Conservation (phyloP, 139 green algal genomes). For the Chlorella sp. region DNA sequence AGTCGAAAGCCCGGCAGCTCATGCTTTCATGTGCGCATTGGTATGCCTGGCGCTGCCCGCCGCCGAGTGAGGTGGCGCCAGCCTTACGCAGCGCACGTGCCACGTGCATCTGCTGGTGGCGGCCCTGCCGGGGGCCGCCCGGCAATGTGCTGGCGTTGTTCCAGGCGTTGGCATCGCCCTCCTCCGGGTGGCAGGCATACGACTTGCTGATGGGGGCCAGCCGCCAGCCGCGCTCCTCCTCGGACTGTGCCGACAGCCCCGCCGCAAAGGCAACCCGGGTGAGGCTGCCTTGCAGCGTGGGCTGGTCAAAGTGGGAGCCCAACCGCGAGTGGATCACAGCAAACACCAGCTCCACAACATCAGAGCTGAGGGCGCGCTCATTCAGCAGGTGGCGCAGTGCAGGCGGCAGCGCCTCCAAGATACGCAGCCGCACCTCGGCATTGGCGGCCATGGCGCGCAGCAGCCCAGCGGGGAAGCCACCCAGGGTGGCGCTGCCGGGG, state of each 20-base stretch:
- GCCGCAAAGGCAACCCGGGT: neutral
- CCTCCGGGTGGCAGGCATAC: neutral
- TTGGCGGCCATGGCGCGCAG: too few species aligned
- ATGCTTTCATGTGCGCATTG: too few species aligned
- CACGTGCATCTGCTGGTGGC: neutral
- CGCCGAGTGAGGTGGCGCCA: neutral
- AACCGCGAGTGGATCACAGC: neutral
- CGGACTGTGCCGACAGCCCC: neutral
- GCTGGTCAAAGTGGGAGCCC: slow-evolving; percentile 1
- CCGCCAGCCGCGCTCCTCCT: neutral
- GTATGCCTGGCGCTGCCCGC: too few species aligned
- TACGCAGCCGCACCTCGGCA: too few species aligned
- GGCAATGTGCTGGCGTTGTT: neutral
- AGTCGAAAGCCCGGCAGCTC: too few species aligned
- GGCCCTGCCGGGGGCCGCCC: neutral
- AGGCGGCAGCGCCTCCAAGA: neutral
- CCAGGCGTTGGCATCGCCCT: neutral
- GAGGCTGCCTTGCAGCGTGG: neutral
- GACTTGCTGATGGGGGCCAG: neutral
- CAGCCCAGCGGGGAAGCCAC: too few species aligned
- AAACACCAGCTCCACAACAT: slow-evolving; percentile 15
- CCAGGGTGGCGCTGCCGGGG: too few species aligned
- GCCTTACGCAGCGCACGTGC: neutral
- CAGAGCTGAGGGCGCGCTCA: neutral
- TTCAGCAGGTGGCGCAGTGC: neutral